Evolutionary conservation across 139 green algal species (phyloP).

Genomic region (Chlorella sp.): DNA sequence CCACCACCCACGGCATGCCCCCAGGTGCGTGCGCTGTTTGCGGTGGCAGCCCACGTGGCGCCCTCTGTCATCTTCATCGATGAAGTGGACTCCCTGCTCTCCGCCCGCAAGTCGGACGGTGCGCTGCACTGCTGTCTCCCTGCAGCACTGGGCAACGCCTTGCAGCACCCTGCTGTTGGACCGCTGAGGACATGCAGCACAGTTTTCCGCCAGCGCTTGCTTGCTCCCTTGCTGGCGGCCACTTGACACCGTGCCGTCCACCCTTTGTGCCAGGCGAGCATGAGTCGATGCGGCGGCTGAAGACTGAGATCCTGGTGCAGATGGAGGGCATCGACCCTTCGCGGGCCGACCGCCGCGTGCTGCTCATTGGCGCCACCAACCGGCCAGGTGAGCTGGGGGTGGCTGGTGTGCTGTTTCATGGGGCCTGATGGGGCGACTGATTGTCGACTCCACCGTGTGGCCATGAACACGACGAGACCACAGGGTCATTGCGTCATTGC

Average conservation of each 20-base stretch:
- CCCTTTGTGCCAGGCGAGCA: constrained; percentile 84
- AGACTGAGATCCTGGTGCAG: constrained; percentile 98
- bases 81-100: constrained; percentile 98
- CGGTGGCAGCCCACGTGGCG: constrained; percentile 85
- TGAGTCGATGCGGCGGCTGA: constrained; percentile 94
- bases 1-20: background rate
- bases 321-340: constrained; percentile 88
- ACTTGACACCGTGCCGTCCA: background rate
- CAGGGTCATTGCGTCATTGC: too few species aligned
- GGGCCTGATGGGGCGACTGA: too few species aligned
- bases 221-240: too few species aligned
- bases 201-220: too few species aligned
- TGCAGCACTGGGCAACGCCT: too few species aligned
- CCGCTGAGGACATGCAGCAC: too few species aligned
- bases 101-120: constrained; percentile 88
- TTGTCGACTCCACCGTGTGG: too few species aligned
- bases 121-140: background rate
- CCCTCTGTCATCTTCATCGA: constrained; percentile 99
- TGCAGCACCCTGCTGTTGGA: too few species aligned
- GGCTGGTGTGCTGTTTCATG: too few species aligned
- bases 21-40: constrained; percentile 89
- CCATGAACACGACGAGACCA: too few species aligned
- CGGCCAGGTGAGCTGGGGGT: constrained; percentile 77
- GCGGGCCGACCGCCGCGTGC: constrained; percentile 65
- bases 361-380: constrained; percentile 97